Conservation (phyloP, 2,329 filamentous ascomycete genomes). For the Curvularia lunata region DNA sequence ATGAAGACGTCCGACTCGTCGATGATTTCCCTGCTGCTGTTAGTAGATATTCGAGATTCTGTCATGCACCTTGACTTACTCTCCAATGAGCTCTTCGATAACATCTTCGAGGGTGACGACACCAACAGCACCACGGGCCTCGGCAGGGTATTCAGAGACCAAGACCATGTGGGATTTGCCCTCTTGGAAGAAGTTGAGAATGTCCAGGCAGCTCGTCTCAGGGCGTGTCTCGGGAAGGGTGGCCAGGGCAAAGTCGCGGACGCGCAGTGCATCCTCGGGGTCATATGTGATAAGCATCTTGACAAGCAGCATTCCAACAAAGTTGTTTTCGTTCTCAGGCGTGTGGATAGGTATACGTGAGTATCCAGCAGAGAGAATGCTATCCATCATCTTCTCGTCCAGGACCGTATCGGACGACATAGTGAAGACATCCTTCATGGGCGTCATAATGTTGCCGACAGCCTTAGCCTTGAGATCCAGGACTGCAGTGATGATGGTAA, state of each 20-base stretch:
- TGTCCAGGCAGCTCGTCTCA: conserved; percentile 95
- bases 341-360: conserved; percentile 95
- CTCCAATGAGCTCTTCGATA: conserved; percentile 97
- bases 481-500: conserved; percentile 97
- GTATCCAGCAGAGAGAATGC: conserved; percentile 90
- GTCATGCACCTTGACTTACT: conserved; percentile 66
- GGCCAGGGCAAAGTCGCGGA: conserved; percentile 89
- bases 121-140: conserved; percentile 85
- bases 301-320: conserved; percentile 96
- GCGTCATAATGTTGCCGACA: conserved; percentile 96
- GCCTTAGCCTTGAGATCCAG: conserved; percentile 95
- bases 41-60: conserved; percentile 3
- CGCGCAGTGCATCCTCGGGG: conserved; percentile 85
- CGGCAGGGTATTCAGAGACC: conserved; percentile 89
- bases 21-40: conserved; percentile 79
- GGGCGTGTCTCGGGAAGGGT: conserved; percentile 94
- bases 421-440: conserved; percentile 95
- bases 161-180: conserved; percentile 99
- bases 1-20: conserved; percentile 99
- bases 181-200: conserved; percentile 99
- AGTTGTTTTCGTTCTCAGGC: conserved; percentile 81
- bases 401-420: conserved; percentile 94
- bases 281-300: conserved; percentile 99
- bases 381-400: conserved; percentile 93
- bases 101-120: conserved; percentile 97